Conservation (phyloP, 73 alveolate species). For the Uronychia setigera region DNA sequence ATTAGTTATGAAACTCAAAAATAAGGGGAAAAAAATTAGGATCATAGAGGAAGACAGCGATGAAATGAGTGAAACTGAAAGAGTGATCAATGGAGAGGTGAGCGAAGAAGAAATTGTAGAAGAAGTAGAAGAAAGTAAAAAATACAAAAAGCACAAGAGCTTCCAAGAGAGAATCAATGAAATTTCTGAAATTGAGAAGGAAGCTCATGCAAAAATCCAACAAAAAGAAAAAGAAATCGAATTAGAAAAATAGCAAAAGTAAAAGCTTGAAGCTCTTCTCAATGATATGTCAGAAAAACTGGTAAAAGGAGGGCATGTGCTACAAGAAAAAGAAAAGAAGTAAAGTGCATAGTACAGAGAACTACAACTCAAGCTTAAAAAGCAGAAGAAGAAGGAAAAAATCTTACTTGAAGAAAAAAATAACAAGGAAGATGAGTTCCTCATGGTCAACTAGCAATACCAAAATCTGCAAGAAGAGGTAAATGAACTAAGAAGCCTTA, state of each 20-base stretch:
- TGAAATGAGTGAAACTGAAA: constrained; percentile 25
- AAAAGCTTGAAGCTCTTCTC: constrained; percentile 60
- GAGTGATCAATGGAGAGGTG: constrained; percentile 5
- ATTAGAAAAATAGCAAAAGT: constrained; percentile 36
- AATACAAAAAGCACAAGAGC: background rate
- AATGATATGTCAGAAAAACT: constrained; percentile 68
- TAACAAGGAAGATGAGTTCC: constrained; percentile 22
- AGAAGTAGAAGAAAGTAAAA: background rate
- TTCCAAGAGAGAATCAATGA: background rate
- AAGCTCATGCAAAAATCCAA: constrained; percentile 10
- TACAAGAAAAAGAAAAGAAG: constrained; percentile 16
- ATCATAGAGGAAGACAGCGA: constrained; percentile 35
- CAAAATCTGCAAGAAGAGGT: constrained; percentile 24
- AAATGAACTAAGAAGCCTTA: background rate
- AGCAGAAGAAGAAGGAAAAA: constrained; percentile 9
- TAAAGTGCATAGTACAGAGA: constrained; percentile 15
- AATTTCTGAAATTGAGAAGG: constrained; percentile 3
- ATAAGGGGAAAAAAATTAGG: constrained; percentile 67
- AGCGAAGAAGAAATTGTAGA: background rate
- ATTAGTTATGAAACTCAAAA: constrained; percentile 42
- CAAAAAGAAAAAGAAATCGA: constrained; percentile 24
- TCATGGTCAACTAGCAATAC: constrained; percentile 15
- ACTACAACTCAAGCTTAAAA: constrained; percentile 6
- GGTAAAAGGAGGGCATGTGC: constrained; percentile 32
- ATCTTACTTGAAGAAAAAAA: constrained; percentile 36